These are phyloP conservation scores for Ophiostoma triangulosporum DNA, from an alignment of 2,329 filamentous ascomycete genomes.

Conservation along the genomic window DNA sequence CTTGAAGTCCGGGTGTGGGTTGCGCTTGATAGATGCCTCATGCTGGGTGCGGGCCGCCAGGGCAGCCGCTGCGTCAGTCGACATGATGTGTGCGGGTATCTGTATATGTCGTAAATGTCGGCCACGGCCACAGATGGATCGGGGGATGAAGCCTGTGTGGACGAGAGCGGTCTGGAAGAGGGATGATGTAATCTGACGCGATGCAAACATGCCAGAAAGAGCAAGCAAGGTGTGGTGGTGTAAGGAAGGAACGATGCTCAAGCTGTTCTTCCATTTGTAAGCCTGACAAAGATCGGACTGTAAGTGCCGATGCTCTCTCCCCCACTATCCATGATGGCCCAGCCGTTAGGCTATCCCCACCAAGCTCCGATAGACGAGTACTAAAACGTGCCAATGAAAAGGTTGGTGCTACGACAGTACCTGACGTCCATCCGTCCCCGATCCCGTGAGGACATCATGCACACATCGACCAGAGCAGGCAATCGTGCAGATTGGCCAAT, in stretches of 20 bases:
- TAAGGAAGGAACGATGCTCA: neutral
- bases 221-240: neutral
- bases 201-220: neutral
- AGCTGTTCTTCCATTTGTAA: neutral
- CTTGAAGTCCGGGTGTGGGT: constrained; percentile 65
- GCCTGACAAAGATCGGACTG: neutral
- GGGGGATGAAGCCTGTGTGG: neutral
- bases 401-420: neutral
- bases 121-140: neutral
- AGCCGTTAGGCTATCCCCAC: neutral
- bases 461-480: too few species aligned
- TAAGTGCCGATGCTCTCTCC: neutral
- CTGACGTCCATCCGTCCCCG: neutral
- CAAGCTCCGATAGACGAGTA: neutral
- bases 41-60: constrained; percentile 6
- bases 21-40: constrained; percentile 35
- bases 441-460: neutral
- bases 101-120: neutral
- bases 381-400: neutral
- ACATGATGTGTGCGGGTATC: neutral
- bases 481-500: neutral
- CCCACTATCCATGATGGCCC: neutral
- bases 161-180: neutral
- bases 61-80: neutral
- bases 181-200: neutral